phyloP scores from a whole-genome alignment of 2,329 filamentous ascomycete species.

The Epichloe uncinata region DNA sequence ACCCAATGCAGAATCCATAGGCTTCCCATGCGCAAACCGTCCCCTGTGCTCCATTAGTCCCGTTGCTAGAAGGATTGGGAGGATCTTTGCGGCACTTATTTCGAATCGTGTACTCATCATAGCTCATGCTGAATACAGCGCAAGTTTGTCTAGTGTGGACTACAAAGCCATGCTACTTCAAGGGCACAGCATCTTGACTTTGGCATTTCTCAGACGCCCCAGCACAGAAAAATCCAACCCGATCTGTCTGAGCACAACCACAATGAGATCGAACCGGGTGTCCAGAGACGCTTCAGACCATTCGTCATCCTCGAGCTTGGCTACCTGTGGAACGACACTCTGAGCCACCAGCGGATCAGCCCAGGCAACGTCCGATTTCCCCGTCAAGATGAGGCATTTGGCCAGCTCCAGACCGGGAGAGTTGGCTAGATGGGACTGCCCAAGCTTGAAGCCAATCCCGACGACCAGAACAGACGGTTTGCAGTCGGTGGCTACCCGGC shows the following conservation, averaged over 20 bases:
- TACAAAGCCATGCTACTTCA: background rate
- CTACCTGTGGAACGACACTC: constrained; percentile 25
- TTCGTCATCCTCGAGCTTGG: constrained; percentile 20
- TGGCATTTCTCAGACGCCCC: constrained; percentile 18
- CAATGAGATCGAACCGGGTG: constrained; percentile 26
- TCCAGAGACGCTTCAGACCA: constrained; percentile 26
- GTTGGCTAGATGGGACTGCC: constrained; percentile 33
- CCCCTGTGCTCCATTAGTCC: too few relatives aligned
- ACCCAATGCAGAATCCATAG: too few relatives aligned
- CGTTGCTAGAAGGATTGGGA: too few relatives aligned
- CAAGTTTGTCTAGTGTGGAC: background rate
- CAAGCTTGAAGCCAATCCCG: constrained; percentile 37
- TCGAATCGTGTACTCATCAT: too few relatives aligned
- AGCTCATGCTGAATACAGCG: background rate
- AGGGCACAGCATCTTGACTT: constrained; percentile 27
- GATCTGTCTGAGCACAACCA: constrained; percentile 29
- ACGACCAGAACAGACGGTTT: constrained; percentile 27
- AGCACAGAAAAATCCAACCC: constrained; percentile 28
- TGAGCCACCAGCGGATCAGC: constrained; percentile 31
- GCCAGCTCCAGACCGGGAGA: constrained; percentile 32
- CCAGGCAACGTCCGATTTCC: constrained; percentile 29
- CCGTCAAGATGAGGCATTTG: constrained; percentile 21
- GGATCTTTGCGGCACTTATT: too few relatives aligned
- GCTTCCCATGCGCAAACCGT: too few relatives aligned
- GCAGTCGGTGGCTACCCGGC: background rate